Base-by-base conservation (phyloP, 805 yeast species). In the Ogataea paraovalis region DNA sequence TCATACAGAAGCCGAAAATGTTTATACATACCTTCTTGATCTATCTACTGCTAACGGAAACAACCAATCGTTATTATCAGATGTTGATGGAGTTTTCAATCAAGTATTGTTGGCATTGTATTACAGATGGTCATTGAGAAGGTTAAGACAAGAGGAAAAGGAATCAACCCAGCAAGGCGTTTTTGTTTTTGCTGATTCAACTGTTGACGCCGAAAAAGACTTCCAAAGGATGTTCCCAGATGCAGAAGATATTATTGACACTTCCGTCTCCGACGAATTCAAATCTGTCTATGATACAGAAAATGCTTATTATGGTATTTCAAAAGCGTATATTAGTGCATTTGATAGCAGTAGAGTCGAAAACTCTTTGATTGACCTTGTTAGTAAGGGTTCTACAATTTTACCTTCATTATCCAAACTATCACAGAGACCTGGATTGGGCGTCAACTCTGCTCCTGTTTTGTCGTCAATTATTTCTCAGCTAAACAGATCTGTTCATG, bases 171-270 rank as follows among this genome's bases (percentile, higher is more conserved):
- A 80, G 38, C 78, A 80, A 1, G 80, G 84, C 16, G 70, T 88
- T 34, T 91, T 79, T 68, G 85, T 76, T 59, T 85, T 76, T 57
- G 67, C 74, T 23, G 89, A 83, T 51, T 78, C 80, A 2, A 78
- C 79, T 2, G 75, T 74, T 16, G 89, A 86, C 47, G 77, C 78
- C 3, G 97, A 89, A 53, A 80, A 76, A n/a, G 97, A 91, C 46
- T 89, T 91, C 68, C 77, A 70, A 56, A 60, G 60, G n/a, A 62
- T 91, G 68, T 92, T 92, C 75, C 97, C 97, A 0, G 96, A 89
- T 61, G 88, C 80, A 53, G 96, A 87, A 42, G 87, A 85, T 9
- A 76, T 80, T 4, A 61, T 80, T 44, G 77, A 75, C 23, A 50
- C 62, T 14, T 62, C 62, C 2, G 62, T 47, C 4, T 59, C 64